Base-by-base conservation (phyloP, 148 eudicot species). In the Spergularia marina region DNA sequence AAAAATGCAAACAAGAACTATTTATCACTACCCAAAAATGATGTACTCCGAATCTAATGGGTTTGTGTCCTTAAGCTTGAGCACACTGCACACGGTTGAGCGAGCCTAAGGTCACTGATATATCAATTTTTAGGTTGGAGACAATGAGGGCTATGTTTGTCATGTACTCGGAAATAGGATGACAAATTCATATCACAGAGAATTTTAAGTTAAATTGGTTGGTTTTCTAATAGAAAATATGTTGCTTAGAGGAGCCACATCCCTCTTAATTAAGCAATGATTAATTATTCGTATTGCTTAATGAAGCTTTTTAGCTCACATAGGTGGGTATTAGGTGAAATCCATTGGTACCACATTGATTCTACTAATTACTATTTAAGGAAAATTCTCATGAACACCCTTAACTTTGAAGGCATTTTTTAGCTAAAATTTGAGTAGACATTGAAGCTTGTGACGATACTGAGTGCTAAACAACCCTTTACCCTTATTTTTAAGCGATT, bases 351-450 rank as follows among this genome's bases (percentile, higher is more conserved):
- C 49, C 60, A 51, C 55, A 51, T 49, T 67, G 25, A 57, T 56
- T 10, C 36, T 30, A 30, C 36, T 30, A 30, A 30, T 20, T 59
- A 76, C 79, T 71, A 64, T 34, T 62, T 63, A 54, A 20, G 53
- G 63, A 25, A 63, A 34, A 11, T 20, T 39, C 25, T 12, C 18
- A 18, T 23, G 56, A n/a, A 23, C 62, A 70, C 75, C 15, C 80
- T 70, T 77, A 70, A 70, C 71, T 78, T 71, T 54, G 56, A 78
- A 78, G 76, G 20, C 76, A 78, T 71, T 72, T 72, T 52, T 25
- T 62, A 62, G 76, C 69, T 58, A 14, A 62, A 71, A 30, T 30
- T n/a, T 62, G 75, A 71, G 63, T 64, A 25, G 55, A n/a, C 41
- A 44, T 51, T 70, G 52, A 77, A 69, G 65, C 51, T 54, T 54